Evolutionary conservation across 2,329 filamentous ascomycete genomes (phyloP).

Genomic region (Paracamarosporium sp.): DNA sequence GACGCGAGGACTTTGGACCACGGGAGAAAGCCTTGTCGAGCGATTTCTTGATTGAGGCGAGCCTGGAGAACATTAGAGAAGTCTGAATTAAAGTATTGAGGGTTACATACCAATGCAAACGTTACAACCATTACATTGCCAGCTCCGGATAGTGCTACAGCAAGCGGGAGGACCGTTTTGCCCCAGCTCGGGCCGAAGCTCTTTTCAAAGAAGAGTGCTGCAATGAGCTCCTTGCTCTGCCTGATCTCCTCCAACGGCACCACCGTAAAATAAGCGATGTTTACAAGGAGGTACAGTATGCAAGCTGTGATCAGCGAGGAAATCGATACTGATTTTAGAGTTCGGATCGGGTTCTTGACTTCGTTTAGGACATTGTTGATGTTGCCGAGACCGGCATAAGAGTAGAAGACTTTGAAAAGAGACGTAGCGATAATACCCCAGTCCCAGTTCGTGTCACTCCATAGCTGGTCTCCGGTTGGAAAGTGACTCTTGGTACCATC

Average conservation of each 20-base stretch:
- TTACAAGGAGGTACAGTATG: constrained; percentile 70
- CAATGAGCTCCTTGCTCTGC: constrained; percentile 70
- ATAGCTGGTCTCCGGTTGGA: constrained; percentile 60
- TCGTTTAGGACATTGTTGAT: constrained; percentile 76
- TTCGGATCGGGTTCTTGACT: constrained; percentile 71
- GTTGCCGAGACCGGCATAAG: constrained; percentile 71
- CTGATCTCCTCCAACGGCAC: constrained; percentile 72
- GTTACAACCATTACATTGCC: constrained; percentile 78
- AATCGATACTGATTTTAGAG: constrained; percentile 67
- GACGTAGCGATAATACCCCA: constrained; percentile 72
- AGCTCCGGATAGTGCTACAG: constrained; percentile 70
- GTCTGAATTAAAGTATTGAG: not conserved
- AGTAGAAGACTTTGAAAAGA: constrained; percentile 72
- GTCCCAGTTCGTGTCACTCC: constrained; percentile 72
- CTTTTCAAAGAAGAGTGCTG: constrained; percentile 70
- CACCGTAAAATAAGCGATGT: constrained; percentile 69
- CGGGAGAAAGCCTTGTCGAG: constrained; percentile 73
- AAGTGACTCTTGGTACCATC: constrained; percentile 29
- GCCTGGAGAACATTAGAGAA: constrained; percentile 54
- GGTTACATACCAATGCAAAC: constrained; percentile 67
- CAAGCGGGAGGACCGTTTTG: constrained; percentile 64
- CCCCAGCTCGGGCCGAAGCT: constrained; percentile 68
- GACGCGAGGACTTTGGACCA: constrained; percentile 67
- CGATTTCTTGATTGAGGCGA: constrained; percentile 75
- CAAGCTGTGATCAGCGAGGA: constrained; percentile 68